Evolutionary conservation across 805 yeast genomes (phyloP), one percentile per base, ranked within the genome.

Genomic region (Wickerhamiella parazyma): DNA sequence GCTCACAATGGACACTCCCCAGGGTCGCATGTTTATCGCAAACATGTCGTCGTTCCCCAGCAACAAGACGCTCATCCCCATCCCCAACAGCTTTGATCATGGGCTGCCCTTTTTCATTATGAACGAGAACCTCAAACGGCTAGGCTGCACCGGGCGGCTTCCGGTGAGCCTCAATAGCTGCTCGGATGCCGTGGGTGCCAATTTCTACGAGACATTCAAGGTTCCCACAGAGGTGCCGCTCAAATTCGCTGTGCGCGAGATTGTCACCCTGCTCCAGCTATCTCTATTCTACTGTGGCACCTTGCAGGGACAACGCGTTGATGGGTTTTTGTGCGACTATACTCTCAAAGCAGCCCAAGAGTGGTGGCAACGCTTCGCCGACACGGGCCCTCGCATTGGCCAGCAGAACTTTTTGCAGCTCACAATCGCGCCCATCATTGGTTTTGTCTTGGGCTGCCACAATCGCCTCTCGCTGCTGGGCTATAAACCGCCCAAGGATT

Each of bases 101-200:
- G 66, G 74, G 2, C 74, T 78, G 67, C 66, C 67, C 17, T 61
- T 65, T 36, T 89, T 83, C 56, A 71, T 73, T 41, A 75, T 83
- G 8, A 87, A 86, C 56, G 77, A 82, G 44, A 78, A 86, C 60
- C 64, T 91, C 53, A 74, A 80, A 50, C 73, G 83, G 52, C 59
- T 86, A 42, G 76, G 78, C 18, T 89, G 97, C 60, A 80, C 85
- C 42, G 93, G 96, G 8, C 67, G 98, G 47, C 76, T 94, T 0
- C 79, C 86, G 0, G 67, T 86, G 37, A 62, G 85, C 26, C 67
- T 82, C 10, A 68, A 77, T n/a, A 22, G 44, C 6, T 84, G 94
- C 0, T 65, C 93, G 0, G 83, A 76, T 52, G 81, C 95, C 0
- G 73, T 78, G 6, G 81, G 76, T 49, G 87, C 82, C 51, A 89